These are phyloP conservation scores for Epicoccum nigrum DNA, from an alignment of 2,329 filamentous ascomycete genomes.

Conservation along the genomic window DNA sequence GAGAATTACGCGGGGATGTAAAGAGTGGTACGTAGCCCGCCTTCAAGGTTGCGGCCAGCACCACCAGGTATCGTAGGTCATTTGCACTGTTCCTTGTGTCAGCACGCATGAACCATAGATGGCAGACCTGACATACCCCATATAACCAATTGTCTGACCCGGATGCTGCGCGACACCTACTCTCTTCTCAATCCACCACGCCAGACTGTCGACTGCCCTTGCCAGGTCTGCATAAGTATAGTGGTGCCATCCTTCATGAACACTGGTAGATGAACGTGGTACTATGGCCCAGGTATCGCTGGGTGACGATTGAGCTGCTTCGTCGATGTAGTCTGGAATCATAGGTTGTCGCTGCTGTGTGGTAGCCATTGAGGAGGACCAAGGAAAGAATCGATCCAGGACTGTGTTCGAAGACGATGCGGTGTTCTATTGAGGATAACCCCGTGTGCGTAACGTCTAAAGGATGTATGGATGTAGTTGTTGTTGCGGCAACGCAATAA, in stretches of 20 bases:
- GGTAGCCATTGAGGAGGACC: neutral
- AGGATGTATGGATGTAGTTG: too few species aligned
- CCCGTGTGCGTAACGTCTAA: too few species aligned
- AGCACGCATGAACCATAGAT: neutral
- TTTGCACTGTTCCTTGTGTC: neutral
- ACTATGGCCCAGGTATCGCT: conserved; percentile 14
- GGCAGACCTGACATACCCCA: neutral
- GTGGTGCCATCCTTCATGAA: conserved; percentile 10
- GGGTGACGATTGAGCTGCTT: neutral
- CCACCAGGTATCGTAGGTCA: conserved; percentile 11
- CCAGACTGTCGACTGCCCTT: conserved; percentile 8
- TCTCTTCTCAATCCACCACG: conserved; percentile 12
- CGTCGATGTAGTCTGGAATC: conserved; percentile 13
- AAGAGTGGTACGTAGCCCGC: conserved; percentile 11
- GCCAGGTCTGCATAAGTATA: conserved; percentile 9
- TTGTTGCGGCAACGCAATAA: too few species aligned
- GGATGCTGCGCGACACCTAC: conserved; percentile 2
- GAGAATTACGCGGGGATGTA: conserved; percentile 9
- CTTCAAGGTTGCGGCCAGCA: conserved; percentile 7
- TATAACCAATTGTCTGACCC: conserved; percentile 13
- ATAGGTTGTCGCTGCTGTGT: neutral
- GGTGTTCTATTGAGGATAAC: too few species aligned
- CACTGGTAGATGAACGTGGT: conserved; percentile 2
- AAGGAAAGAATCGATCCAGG: neutral
- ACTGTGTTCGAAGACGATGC: neutral